phyloP scores from a whole-genome alignment of 2,329 filamentous ascomycete genomes.

The Sporothrix mexicana region DNA sequence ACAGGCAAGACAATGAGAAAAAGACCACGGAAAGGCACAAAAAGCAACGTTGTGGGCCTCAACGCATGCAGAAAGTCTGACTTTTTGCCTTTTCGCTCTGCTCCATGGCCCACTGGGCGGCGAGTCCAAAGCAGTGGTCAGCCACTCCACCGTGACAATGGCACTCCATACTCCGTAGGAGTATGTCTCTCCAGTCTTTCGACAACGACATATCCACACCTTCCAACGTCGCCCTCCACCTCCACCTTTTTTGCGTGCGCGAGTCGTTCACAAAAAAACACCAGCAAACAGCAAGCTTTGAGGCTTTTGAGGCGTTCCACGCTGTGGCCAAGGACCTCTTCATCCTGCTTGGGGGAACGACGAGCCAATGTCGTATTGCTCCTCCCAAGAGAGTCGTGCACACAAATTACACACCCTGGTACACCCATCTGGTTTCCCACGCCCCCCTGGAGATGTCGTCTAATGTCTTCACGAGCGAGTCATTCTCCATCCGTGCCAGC shows the following conservation, averaged over 20 bases:
- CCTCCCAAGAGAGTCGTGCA: background rate
- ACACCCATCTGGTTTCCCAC: background rate
- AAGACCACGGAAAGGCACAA: background rate
- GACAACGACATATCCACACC: background rate
- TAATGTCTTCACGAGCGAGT: constrained; percentile 19
- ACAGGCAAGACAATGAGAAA: background rate
- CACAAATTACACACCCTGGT: background rate
- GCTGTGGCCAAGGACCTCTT: background rate
- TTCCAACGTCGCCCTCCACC: constrained; percentile 3
- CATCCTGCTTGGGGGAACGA: background rate
- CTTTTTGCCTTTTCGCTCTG: background rate
- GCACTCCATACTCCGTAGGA: background rate
- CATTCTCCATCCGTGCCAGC: constrained; percentile 15
- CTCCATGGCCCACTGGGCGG: background rate
- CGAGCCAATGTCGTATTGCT: background rate
- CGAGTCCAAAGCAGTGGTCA: background rate
- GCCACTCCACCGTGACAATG: constrained; percentile 3
- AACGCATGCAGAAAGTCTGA: background rate
- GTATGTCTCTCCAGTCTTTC: background rate
- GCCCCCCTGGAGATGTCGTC: background rate
- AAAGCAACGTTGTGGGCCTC: constrained; percentile 18
- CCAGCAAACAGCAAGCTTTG: background rate
- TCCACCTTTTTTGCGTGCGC: background rate
- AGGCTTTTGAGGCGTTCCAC: no score
- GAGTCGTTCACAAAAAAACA: background rate